phyloP scores from a whole-genome alignment of 148 eudicot species.

The Rhododendron griersonianum region DNA sequence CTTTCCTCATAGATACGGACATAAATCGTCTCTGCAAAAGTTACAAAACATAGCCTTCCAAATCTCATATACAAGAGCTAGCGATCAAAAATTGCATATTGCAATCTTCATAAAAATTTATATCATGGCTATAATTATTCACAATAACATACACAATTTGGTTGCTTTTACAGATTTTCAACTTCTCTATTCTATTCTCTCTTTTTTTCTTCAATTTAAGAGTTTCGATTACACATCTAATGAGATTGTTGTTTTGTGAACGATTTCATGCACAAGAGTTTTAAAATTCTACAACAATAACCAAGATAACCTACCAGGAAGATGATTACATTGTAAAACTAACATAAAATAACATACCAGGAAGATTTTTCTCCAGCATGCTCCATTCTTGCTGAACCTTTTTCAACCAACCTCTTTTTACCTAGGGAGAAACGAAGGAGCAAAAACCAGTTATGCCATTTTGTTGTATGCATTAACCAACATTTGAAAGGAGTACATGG shows the following conservation, averaged over 20 bases:
- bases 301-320: slow-evolving; percentile 53
- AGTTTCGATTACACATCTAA: not conserved
- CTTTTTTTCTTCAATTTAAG: not conserved
- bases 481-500: not conserved
- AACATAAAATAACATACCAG: slow-evolving; percentile 41
- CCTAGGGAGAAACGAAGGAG: slow-evolving; percentile 31
- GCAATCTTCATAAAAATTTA: not conserved
- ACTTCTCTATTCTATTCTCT: not conserved
- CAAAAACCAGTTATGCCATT: not conserved
- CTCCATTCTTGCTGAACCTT: slow-evolving; percentile 95
- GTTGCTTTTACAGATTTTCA: not conserved
- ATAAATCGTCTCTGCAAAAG: slow-evolving; percentile 60
- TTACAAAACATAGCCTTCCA: not conserved
- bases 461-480: not conserved
- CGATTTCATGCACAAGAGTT: not conserved
- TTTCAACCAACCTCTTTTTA: slow-evolving; percentile 70
- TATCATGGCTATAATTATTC: not conserved
- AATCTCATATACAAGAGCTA: not conserved
- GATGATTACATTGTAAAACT: slow-evolving; percentile 42
- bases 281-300: not conserved
- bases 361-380: slow-evolving; percentile 84
- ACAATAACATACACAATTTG: not conserved
- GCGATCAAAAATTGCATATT: not conserved
- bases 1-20: slow-evolving; percentile 91
- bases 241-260: not conserved